Evolutionary conservation across 805 yeast genomes (phyloP), one percentile per base, ranked within the genome.

Genomic region (Metschnikowia cubensis): DNA sequence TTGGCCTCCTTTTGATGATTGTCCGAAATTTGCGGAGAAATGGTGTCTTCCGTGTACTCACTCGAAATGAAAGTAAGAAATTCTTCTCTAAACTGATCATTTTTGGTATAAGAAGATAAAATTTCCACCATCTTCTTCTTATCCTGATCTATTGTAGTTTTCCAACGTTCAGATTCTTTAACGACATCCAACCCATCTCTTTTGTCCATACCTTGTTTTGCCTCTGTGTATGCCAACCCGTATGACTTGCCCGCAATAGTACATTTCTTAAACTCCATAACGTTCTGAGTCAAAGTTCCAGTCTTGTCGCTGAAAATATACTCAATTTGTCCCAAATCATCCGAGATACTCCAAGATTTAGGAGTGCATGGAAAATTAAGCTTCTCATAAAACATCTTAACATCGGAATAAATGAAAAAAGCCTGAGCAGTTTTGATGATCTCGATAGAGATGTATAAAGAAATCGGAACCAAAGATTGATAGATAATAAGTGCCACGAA

Each of bases 271-370:
- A 85, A 87, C 62, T 87, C 94, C 96, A 87, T 87, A 25, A 87
- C 81, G 62, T 87, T 87, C 63, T 87, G 94, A 1, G 95, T 87
- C 59, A 87, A 68, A 1, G 95, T 87, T 53, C 95, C 95, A 0
- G 95, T 87, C 63, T 87, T 87, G 68, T 87, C 95, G 68, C 89
- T 83, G 65, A 87, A 87, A 44, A 87, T 81, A 62, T 87, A 87
- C 63, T 87, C 96, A 56, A 87, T 84, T 65, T 87, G 95, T 32
- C 95, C 95, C 59, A 87, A 71, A 67, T 87, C 95, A 72, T 87
- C 95, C 2, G 91, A 84, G 40, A 87, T 87, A 61, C 81, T 84
- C 95, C 95, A 87, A 0, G 91, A 77, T 61, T 87, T 86, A 14
- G 95, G 94, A 10, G 86, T 82, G 65, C 95, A 87, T 2, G 94